A percentile compares a stretch with the other conserved stretches of the same genome.
Conservation (phyloP, 1,284 basidiomycete species). For the Melanopsichium pennsylvanicum region DNA sequence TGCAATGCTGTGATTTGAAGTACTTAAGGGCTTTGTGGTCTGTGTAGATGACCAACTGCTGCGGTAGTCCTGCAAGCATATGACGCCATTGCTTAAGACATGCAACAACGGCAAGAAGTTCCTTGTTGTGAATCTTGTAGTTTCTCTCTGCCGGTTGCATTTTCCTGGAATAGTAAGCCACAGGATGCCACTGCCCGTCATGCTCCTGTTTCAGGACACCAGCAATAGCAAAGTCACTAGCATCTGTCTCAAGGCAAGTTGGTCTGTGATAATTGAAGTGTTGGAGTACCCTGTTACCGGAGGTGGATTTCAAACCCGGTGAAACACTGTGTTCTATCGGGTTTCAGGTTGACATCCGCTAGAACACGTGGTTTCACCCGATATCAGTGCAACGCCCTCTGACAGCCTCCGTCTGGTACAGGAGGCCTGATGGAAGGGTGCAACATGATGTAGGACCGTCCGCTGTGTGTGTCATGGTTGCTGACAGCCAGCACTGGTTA, state of each 20-base stretch:
- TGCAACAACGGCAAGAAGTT: slow-evolving; percentile 17
- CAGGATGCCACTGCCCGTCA: slow-evolving; percentile 10
- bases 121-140: slow-evolving; percentile 26
- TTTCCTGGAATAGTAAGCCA: slow-evolving; percentile 38
- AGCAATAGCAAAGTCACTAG: slow-evolving; percentile 12
- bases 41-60: slow-evolving; percentile 5
- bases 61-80: slow-evolving; percentile 1
- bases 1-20: slow-evolving; percentile 13
- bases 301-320: too few relatives aligned
- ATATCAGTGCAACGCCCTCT: too few relatives aligned
- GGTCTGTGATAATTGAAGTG: slow-evolving; percentile 9
- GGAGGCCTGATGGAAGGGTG: too few relatives aligned
- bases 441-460: too few relatives aligned
- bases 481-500: too few relatives aligned
- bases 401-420: too few relatives aligned
- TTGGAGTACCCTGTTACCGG: neutral
- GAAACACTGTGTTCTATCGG: too few relatives aligned
- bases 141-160: slow-evolving; percentile 16
- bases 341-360: too few relatives aligned
- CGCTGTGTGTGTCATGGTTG: too few relatives aligned
- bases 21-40: slow-evolving; percentile 19
- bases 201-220: slow-evolving; percentile 10
- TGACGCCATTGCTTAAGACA: slow-evolving; percentile 7
- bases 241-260: slow-evolving; percentile 9
- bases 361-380: too few relatives aligned